Evolutionary conservation across 148 eudicot species (phyloP), one percentile per base, ranked within the genome.

Genomic region (Suaeda aralocaspica): DNA sequence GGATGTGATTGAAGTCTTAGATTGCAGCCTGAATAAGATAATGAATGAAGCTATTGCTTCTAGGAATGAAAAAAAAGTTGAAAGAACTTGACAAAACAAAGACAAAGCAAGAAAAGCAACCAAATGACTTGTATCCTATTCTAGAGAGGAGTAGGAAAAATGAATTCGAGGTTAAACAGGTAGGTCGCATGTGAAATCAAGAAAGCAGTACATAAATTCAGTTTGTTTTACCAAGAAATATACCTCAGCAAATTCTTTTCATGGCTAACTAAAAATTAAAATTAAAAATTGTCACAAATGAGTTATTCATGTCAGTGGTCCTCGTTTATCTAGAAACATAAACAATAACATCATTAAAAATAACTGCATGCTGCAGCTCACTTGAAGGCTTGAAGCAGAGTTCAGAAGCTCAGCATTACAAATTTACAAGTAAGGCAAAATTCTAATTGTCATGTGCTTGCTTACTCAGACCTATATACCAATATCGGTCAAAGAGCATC

Each of bases 221-320:
- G 39, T 68, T 39, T 5, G 30, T 39, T 16, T 69, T 59, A 30
- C 45, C 45, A 63, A 51, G 28, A 66, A 18, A 18, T 11, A 49
- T 68, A 74, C 55, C 72, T 29, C 52, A 49, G 1, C 10, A 36
- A 45, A 22, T 28, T 66, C 16, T 57, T 33, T 48, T 66, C 66
- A 30, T 14, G 33, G n/a, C 76, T 55, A 72, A 59, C 41, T 31
- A 22, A 60, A 75, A 44, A 59, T 29, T 31, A 22, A 60, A 75
- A 44, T 53, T 15, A 28, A 28, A 22, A 25, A 29, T 50, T 36
- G 29, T 33, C 52, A 46, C 30, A 60, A 0, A 49, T 31, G 21
- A 48, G 8, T 36, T 36, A 3, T 4, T 36, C 5, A 8, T 36
- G 41, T 8, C 41, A 36, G 41, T 36, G 41, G 41, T 36, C 41